phyloP scores from a whole-genome alignment of 73 alveolate species.

The Paramecium pentaurelia region DNA sequence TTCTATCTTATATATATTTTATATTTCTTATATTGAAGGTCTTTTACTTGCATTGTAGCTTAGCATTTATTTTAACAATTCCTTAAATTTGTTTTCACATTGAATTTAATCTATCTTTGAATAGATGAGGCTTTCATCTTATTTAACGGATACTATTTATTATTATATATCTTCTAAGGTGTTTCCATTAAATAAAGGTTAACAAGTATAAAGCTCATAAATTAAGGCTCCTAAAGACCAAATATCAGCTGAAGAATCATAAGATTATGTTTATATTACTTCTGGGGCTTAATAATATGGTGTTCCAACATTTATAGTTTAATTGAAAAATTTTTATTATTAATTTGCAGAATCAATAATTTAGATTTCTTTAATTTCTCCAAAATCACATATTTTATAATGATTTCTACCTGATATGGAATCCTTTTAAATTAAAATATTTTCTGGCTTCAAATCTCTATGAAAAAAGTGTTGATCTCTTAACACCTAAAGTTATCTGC shows the following conservation, averaged over 20 bases:
- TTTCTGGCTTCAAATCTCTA: not conserved
- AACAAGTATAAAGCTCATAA: conserved; percentile 87
- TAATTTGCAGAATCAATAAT: not conserved
- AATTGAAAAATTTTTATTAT: not conserved
- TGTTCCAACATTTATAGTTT: conserved; percentile 71
- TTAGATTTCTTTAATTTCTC: not conserved
- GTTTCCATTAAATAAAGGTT: conserved; percentile 61
- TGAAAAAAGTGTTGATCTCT: not conserved
- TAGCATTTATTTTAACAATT: not conserved
- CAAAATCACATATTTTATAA: not conserved
- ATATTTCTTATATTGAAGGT: not conserved
- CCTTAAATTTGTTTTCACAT: not conserved
- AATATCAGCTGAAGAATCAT: conserved; percentile 90
- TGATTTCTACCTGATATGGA: not conserved
- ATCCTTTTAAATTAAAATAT: not conserved
- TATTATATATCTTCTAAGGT: not conserved
- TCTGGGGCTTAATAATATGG: conserved; percentile 97
- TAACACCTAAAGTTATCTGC: not conserved
- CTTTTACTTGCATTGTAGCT: not conserved
- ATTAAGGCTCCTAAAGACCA: conserved; percentile 96
- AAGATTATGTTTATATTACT: conserved; percentile 91
- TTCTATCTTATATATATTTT: not conserved
- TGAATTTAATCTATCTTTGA: not conserved
- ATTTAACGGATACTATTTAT: not conserved
- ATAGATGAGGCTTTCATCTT: not conserved